These are phyloP conservation scores for Cladosporium sp. DNA, from an alignment of 2,329 filamentous ascomycete species.

Conservation along the genomic window DNA sequence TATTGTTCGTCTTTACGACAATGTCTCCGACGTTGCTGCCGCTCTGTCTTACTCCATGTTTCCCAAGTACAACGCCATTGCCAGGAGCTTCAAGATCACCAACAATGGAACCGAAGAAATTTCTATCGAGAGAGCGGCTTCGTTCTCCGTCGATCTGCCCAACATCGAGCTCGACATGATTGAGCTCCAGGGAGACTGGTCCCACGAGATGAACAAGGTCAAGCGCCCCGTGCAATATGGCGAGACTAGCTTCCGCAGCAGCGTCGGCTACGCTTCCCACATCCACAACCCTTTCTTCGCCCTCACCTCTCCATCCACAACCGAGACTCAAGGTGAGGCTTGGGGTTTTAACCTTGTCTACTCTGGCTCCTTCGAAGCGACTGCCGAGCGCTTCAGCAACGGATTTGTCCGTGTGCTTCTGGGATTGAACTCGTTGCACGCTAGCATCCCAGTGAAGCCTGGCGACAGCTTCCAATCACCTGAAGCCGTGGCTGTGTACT, in stretches of 20 bases:
- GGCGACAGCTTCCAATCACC: slow-evolving; percentile 61
- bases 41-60: slow-evolving; percentile 65
- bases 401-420: slow-evolving; percentile 61
- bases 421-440: slow-evolving; percentile 61
- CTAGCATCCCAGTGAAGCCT: slow-evolving; percentile 58
- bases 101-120: slow-evolving; percentile 58
- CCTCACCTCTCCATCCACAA: slow-evolving; percentile 57
- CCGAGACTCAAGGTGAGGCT: slow-evolving; percentile 61
- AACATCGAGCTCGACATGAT: slow-evolving; percentile 63
- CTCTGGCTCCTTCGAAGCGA: slow-evolving; percentile 61
- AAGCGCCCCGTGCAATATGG: slow-evolving; percentile 46
- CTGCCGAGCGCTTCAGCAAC: slow-evolving; percentile 63
- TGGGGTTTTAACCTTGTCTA: slow-evolving; percentile 68
- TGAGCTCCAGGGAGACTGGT: slow-evolving; percentile 64
- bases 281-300: slow-evolving; percentile 66
- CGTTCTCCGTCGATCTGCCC: slow-evolving; percentile 62
- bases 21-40: slow-evolving; percentile 57
- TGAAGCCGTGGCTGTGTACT: slow-evolving; percentile 64
- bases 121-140: slow-evolving; percentile 58
- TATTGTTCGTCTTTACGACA: slow-evolving; percentile 59
- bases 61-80: slow-evolving; percentile 60
- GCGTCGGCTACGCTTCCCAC: slow-evolving; percentile 63
- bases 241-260: slow-evolving; percentile 57
- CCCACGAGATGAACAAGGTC: slow-evolving; percentile 57
- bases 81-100: slow-evolving; percentile 61